Evolutionary conservation across 768 basidiomycete species (phyloP), one percentile per base, ranked within the genome.

Genomic region (Guyanaporus albipodus): DNA sequence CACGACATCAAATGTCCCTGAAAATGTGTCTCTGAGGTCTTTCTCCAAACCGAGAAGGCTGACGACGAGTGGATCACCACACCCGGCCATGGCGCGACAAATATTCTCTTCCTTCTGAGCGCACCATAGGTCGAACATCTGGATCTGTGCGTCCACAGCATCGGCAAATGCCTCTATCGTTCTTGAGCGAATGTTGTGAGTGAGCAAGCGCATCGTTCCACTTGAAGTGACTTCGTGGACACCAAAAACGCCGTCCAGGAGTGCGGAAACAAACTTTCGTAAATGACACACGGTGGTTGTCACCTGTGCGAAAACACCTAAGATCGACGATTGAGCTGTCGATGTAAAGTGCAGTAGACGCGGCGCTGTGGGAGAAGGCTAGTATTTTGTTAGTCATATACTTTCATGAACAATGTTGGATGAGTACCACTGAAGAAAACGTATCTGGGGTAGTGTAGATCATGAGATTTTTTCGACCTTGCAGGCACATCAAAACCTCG

Each of bases 91-190:
- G 2, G 85, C 79, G n/a, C 69, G 69, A 61, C 78, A 82, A 39
- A 91, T 83, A 0, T 71, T 69, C 56, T 83, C 80, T 63, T 92
- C 90, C 46, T 70, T 72, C 12, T 59, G 61, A 2, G 88, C 80
- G 59, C 87, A 90, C 86, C 87, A 91, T 6, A 56, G 60, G 45
- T 87, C 76, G 50, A 91, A 79, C 4, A 51, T 51, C 18, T 71
- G 74, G 4, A 89, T 67, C 45, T 86, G 79, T 18, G 68, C 54
- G 49, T 81, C 79, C 37, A 91, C 67, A 0, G 87, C 87, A 45
- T 90, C 87, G 1, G 85, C 79, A 59, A 90, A 90, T 0, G 90
- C 90, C 61, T 91, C 87, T n/a, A 87, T 66, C 0, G 86, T 89
- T 26, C 75, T 76, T 9, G 81, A 79, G 9, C 54, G 37, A 46